Evolutionary conservation across 2,329 filamentous ascomycete genomes (phyloP).

Genomic region (Botrytis byssoidea): DNA sequence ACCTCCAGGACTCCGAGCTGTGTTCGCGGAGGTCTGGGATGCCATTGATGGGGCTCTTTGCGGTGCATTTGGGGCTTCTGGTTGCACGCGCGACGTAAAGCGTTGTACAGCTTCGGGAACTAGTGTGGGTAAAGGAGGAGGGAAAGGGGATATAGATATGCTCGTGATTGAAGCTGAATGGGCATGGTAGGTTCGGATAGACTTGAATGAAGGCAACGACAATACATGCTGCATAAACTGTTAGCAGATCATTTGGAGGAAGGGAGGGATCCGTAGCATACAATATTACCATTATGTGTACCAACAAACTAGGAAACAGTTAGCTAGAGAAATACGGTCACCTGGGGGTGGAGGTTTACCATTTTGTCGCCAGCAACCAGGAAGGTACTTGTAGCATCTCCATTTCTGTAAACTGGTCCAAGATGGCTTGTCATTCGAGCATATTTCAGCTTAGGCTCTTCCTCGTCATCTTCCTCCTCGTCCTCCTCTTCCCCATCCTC

Average conservation of each 20-base stretch:
- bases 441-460: slow-evolving; percentile 94
- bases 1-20: slow-evolving; percentile 53
- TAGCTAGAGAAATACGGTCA: slow-evolving; percentile 32
- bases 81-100: slow-evolving; percentile 36
- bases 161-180: slow-evolving; percentile 89
- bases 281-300: slow-evolving; percentile 95
- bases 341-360: slow-evolving; percentile 52
- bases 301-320: slow-evolving; percentile 68
- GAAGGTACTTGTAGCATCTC: slow-evolving; percentile 90
- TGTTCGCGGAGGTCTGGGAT: slow-evolving; percentile 49
- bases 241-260: slow-evolving; percentile 35
- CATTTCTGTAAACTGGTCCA: slow-evolving; percentile 82
- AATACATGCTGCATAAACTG: slow-evolving; percentile 67
- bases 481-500: slow-evolving; percentile 64
- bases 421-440: slow-evolving; percentile 80
- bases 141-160: slow-evolving; percentile 86
- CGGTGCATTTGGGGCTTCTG: slow-evolving; percentile 20
- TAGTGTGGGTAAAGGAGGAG: slow-evolving; percentile 53
- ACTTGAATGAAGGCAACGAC: slow-evolving; percentile 76
- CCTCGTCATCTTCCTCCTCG: slow-evolving; percentile 68
- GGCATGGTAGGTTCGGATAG: slow-evolving; percentile 83
- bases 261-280: slow-evolving; percentile 48
- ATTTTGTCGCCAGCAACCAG: slow-evolving; percentile 94
- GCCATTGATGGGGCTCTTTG: slow-evolving; percentile 44
- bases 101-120: slow-evolving; percentile 42